A percentile compares a stretch with the other conserved stretches of the same genome.
These are phyloP conservation scores for Mrakia hoshinonis DNA, from an alignment of 768 basidiomycete species.

Conservation along the genomic window DNA sequence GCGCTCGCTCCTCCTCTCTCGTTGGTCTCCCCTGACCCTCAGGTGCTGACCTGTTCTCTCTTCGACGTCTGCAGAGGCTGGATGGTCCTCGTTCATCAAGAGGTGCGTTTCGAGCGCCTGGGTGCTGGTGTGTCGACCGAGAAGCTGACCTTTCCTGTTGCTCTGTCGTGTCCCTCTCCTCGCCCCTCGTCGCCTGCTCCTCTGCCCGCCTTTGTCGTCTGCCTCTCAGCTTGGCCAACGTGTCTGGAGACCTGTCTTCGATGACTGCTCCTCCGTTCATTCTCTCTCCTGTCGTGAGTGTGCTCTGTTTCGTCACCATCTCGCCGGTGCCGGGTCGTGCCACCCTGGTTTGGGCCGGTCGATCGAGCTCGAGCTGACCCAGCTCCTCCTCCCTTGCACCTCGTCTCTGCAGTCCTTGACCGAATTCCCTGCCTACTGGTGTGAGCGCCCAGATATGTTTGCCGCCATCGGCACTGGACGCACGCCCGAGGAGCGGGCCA, in stretches of 20 bases:
- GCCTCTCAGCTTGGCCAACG: slow-evolving; percentile 29
- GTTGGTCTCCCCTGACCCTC: neutral
- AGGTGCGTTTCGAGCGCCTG: slow-evolving; percentile 52
- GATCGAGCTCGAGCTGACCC: slow-evolving; percentile 28
- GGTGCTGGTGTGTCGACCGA: no score
- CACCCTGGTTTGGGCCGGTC: no score
- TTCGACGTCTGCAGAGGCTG: slow-evolving; percentile 45
- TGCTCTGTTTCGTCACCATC: slow-evolving; percentile 69
- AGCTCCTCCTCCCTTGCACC: slow-evolving; percentile 19
- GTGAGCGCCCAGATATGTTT: slow-evolving; percentile 84
- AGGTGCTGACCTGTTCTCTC: neutral
- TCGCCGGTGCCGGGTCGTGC: slow-evolving; percentile 85
- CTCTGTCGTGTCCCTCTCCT: slow-evolving; percentile 3
- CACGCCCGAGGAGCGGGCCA: slow-evolving; percentile 61
- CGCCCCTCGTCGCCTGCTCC: slow-evolving; percentile 73
- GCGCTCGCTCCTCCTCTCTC: neutral
- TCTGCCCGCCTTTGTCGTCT: slow-evolving; percentile 63
- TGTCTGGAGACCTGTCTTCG: slow-evolving; percentile 36
- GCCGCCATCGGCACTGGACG: slow-evolving; percentile 71
- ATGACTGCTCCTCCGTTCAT: slow-evolving; percentile 44
- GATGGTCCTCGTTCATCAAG: slow-evolving; percentile 87
- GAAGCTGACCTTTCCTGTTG: slow-evolving; percentile 21
- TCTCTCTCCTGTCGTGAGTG: slow-evolving; percentile 28
- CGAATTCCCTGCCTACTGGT: slow-evolving; percentile 67
- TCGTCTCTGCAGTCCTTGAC: slow-evolving; percentile 9